Evolutionary conservation across 2,329 filamentous ascomycete genomes (phyloP).

Genomic region (Monosporascus sp.): DNA sequence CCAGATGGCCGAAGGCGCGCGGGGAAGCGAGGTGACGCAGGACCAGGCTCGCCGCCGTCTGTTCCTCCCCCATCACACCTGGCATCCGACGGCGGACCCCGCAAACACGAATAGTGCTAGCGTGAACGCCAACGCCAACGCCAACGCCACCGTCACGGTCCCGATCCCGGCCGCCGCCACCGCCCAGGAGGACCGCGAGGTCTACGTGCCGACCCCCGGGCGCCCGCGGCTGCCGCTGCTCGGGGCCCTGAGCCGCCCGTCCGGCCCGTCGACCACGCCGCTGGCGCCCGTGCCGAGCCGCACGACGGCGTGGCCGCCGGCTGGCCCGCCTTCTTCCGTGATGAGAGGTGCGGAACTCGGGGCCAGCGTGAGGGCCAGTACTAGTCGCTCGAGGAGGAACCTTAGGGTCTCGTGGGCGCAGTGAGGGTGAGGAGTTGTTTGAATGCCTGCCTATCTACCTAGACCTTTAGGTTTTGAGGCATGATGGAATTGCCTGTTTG

Average conservation of each 20-base stretch:
- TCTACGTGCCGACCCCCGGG: slow-evolving; percentile 26
- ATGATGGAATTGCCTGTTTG: too few species aligned
- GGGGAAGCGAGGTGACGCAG: slow-evolving; percentile 11
- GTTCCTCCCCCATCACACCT: slow-evolving; percentile 8
- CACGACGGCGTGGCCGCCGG: neutral
- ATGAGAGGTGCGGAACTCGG: slow-evolving; percentile 20
- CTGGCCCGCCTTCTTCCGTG: slow-evolving; percentile 14
- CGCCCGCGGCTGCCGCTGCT: slow-evolving; percentile 22
- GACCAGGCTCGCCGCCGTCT: slow-evolving; percentile 13
- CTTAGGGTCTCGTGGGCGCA: slow-evolving; percentile 28
- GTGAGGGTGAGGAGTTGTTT: neutral
- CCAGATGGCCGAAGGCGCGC: slow-evolving; percentile 19
- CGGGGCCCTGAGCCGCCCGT: slow-evolving; percentile 16
- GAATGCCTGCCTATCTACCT: too few species aligned
- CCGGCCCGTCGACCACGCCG: slow-evolving; percentile 25
- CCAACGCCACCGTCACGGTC: neutral
- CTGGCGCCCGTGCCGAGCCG: slow-evolving; percentile 23
- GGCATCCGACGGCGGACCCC: slow-evolving; percentile 15
- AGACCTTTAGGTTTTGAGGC: too few species aligned
- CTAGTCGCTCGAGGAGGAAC: slow-evolving; percentile 19
- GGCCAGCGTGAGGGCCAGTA: slow-evolving; percentile 11
- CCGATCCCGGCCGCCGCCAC: neutral
- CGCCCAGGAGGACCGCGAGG: slow-evolving; percentile 8
- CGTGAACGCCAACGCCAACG: too few species aligned
- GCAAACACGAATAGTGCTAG: neutral